Base-by-base conservation (phyloP, 495 filamentous ascomycete genomes). In the Penicillium ucsense region DNA sequence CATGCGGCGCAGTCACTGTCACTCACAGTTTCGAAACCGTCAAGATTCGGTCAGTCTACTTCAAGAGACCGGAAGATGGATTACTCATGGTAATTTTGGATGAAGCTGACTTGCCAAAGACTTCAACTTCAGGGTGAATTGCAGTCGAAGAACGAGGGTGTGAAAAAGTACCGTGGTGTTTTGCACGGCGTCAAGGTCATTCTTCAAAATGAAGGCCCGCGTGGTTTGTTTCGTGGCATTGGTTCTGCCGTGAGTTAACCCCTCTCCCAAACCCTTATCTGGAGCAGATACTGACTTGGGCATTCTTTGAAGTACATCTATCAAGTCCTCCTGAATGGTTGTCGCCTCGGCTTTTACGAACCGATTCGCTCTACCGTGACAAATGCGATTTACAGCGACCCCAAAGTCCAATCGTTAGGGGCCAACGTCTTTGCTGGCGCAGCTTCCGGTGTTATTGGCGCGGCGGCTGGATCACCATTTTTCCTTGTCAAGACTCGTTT, bases 1-100 rank as follows among this genome's bases (percentile, higher is more conserved):
- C 94, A 45, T 95, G 89, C 68, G 92, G 92, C 53, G 92, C 92
- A 45, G 94, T 99, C 43, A 97, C 92, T 4, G 91, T 94, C 40
- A 99, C 92, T 35, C 92, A 99, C 66, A 88, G 89, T 50, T 96
- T 97, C 72, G 92, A 99, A 70, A 97, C 92, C 5, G 89, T 97
- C 48, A 99, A 99, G 80, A 99, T 97, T 63, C 87, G 91, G 86
- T 91, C 60, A 45, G 70, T 45, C 8, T 30, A 20, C 20, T 20
- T 20, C 20, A 20, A 20, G 20, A 20, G 20, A 20, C 20, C 20
- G 20, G 20, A 20, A 20, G 20, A 20, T 20, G 20, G 20, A 20
- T 20, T 20, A 20, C 30, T 44, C 8, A 34, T n/a, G 5, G 5
- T 36, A n/a, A 32, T 1, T 7, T 35, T 32, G 4, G 31, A 20